phyloP scores from a whole-genome alignment of 1,139 yeast species.

The Ogataea hybrid region DNA sequence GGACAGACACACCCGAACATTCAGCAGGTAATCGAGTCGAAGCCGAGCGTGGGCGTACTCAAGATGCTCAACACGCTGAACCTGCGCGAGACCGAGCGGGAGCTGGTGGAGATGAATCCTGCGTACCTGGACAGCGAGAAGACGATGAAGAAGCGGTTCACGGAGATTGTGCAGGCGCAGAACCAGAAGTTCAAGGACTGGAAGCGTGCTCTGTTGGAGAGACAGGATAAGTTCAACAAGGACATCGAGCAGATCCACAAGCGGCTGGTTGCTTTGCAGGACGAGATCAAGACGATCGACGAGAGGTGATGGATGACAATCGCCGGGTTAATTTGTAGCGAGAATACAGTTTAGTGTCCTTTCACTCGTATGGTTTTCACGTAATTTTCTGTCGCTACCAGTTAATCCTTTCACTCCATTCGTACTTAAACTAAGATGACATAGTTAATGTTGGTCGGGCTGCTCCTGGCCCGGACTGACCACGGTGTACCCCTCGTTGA shows the following conservation, averaged over 20 bases:
- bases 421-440: slow-evolving; percentile 12
- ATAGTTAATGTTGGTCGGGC: slow-evolving; percentile 5
- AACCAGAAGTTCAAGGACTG: slow-evolving; percentile 65
- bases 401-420: slow-evolving; percentile 3
- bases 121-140: slow-evolving; percentile 45
- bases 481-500: slow-evolving; percentile 20
- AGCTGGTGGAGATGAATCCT: slow-evolving; percentile 45
- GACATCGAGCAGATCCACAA: slow-evolving; percentile 50
- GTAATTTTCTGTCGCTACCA: too few relatives aligned
- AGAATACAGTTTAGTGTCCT: slow-evolving; percentile 13
- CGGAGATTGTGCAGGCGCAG: slow-evolving; percentile 48
- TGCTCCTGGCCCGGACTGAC: slow-evolving; percentile 6
- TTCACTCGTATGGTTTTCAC: background rate
- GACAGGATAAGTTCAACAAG: slow-evolving; percentile 54
- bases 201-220: slow-evolving; percentile 55
- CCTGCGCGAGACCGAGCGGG: slow-evolving; percentile 38
- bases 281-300: slow-evolving; percentile 32
- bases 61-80: slow-evolving; percentile 40
- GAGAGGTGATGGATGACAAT: background rate
- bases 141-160: slow-evolving; percentile 45
- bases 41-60: slow-evolving; percentile 33
- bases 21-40: slow-evolving; percentile 29
- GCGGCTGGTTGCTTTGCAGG: slow-evolving; percentile 38
- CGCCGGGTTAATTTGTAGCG: too few relatives aligned
- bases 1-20: slow-evolving; percentile 29